These are phyloP conservation scores for Lathyrus tuberosus DNA, from an alignment of 306 rosid genomes.

Conservation along the genomic window DNA sequence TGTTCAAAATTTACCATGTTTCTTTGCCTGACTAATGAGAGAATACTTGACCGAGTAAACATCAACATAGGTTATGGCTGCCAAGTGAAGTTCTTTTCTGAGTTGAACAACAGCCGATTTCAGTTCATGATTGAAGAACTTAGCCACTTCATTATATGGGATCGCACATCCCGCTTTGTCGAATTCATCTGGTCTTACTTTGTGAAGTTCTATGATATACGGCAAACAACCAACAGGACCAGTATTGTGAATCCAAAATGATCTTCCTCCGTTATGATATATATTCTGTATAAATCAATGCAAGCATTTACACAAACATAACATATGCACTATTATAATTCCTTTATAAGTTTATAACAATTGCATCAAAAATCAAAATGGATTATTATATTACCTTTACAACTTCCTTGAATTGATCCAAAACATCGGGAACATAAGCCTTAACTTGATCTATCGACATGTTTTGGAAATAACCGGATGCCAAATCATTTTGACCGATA, in stretches of 20 bases:
- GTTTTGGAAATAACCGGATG: constrained; percentile 70
- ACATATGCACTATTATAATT: not conserved
- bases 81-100: constrained; percentile 56
- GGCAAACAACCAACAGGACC: constrained; percentile 62
- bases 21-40: constrained; percentile 59
- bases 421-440: constrained; percentile 59
- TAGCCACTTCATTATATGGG: constrained; percentile 66
- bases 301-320: constrained; percentile 10
- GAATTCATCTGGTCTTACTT: constrained; percentile 12
- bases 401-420: constrained; percentile 44
- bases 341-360: not conserved
- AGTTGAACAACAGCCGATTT: constrained; percentile 51
- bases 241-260: constrained; percentile 59
- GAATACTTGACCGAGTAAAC: constrained; percentile 70
- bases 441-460: constrained; percentile 55
- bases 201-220: constrained; percentile 48
- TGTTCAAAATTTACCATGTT: constrained; percentile 48
- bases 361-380: not conserved
- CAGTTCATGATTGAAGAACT: constrained; percentile 54
- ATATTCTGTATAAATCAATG: constrained; percentile 36
- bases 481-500: constrained; percentile 78
- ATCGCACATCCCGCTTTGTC: constrained; percentile 64
- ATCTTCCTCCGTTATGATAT: constrained; percentile 54
- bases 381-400: constrained; percentile 45
- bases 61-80: constrained; percentile 81